Conservation (phyloP, 208 protist species). For the Crithidia bombi region DNA sequence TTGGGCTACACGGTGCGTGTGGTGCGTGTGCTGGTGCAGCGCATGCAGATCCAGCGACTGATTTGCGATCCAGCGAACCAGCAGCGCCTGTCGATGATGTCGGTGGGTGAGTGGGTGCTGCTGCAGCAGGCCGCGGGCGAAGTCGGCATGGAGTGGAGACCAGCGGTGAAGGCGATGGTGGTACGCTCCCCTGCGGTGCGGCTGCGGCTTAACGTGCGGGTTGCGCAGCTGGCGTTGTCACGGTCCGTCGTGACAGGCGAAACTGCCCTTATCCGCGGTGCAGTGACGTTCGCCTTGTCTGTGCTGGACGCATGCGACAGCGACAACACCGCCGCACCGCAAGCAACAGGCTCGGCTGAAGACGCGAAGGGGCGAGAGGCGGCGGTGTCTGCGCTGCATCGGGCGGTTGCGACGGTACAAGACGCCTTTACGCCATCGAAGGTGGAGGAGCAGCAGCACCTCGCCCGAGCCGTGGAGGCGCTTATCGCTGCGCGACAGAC, state of each 20-base stretch:
- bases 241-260: slow-evolving; percentile 18
- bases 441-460: slow-evolving; percentile 35
- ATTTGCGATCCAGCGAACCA: slow-evolving; percentile 16
- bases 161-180: neutral
- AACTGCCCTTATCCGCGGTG: slow-evolving; percentile 20
- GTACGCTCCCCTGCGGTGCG: neutral
- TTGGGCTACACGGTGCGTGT: slow-evolving; percentile 14
- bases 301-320: slow-evolving; percentile 26
- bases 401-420: slow-evolving; percentile 12
- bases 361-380: slow-evolving; percentile 2
- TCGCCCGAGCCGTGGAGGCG: slow-evolving; percentile 26
- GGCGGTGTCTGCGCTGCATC: slow-evolving; percentile 15
- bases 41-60: slow-evolving; percentile 28
- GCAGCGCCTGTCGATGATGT: neutral
- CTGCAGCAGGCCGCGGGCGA: slow-evolving; percentile 27
- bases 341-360: slow-evolving; percentile 12
- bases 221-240: slow-evolving; percentile 16
- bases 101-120: slow-evolving; percentile 12
- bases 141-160: slow-evolving; percentile 29
- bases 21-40: slow-evolving; percentile 27
- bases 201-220: slow-evolving; percentile 16
- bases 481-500: slow-evolving; percentile 6
- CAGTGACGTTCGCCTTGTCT: slow-evolving; percentile 15
- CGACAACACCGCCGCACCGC: slow-evolving; percentile 2
- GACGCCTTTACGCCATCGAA: neutral